phyloP scores from a whole-genome alignment of 2,329 filamentous ascomycete genomes.

The Nakataea oryzae region DNA sequence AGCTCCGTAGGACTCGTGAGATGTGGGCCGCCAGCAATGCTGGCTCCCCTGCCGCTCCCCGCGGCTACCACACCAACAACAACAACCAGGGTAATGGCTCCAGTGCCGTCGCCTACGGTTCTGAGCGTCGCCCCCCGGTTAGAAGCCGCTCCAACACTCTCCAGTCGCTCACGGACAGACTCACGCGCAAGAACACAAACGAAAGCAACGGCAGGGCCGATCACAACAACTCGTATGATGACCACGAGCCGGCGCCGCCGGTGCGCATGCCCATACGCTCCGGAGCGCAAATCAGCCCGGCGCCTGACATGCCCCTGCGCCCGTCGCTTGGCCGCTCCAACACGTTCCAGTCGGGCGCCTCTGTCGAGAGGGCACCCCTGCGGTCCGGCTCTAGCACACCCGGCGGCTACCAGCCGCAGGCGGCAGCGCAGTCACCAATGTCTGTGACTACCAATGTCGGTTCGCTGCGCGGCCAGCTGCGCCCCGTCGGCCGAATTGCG shows the following conservation, averaged over 20 bases:
- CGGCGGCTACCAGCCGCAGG: slow-evolving; percentile 1
- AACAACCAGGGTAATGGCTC: slow-evolving; percentile 6
- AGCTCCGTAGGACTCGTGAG: slow-evolving; percentile 49
- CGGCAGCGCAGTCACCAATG: not conserved
- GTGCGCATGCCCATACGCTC: slow-evolving; percentile 35
- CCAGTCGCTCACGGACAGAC: slow-evolving; percentile 27
- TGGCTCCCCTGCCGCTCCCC: not conserved
- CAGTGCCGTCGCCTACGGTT: slow-evolving; percentile 7
- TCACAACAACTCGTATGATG: slow-evolving; percentile 22
- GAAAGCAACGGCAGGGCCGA: slow-evolving; percentile 20
- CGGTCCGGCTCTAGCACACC: slow-evolving; percentile 1
- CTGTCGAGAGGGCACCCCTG: slow-evolving; percentile 2
- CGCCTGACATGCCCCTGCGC: slow-evolving; percentile 22
- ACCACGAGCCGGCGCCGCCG: slow-evolving; percentile 22
- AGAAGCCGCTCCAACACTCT: slow-evolving; percentile 38
- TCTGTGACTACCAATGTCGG: slow-evolving; percentile 17
- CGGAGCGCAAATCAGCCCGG: slow-evolving; percentile 14
- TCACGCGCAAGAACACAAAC: slow-evolving; percentile 23
- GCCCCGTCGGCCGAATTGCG: slow-evolving; percentile 33
- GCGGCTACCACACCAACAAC: slow-evolving; percentile 5
- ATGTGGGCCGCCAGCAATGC: slow-evolving; percentile 25
- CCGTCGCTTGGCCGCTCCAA: slow-evolving; percentile 25
- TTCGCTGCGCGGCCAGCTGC: slow-evolving; percentile 29
- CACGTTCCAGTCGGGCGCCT: slow-evolving; percentile 25
- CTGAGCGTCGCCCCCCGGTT: slow-evolving; percentile 15